Evolutionary conservation across 2,329 filamentous ascomycete species (phyloP), one percentile per base, ranked within the genome.

Genomic region (Colletotrichum sublineola): DNA sequence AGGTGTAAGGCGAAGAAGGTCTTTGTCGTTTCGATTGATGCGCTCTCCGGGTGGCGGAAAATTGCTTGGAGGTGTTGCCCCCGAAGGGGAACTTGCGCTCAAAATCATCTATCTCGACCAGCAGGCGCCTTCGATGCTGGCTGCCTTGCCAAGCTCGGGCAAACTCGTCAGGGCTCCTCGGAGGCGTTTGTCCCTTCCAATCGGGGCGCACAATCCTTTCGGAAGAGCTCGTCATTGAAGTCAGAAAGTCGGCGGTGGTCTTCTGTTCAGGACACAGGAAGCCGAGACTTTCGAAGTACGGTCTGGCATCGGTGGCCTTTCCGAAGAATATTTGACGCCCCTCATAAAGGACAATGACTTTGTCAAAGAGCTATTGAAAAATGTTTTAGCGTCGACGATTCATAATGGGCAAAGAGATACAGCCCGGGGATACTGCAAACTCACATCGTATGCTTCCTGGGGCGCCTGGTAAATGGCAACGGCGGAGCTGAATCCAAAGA

Each of bases 211-310:
- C 58, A 5, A 74, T 58, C 46, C 78, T 77, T 50, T 80, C 78
- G 4, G 78, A 55, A 18, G 56, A 74, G 33, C 76, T 79, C 1
- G 84, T 85, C 7, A 86, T 81, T 2, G 91, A 90, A 2, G 93
- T 94, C 62, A 94, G 81, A 81, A 94, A 94, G 78, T 94, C 93
- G 1, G 92, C 89, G 0, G 92, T 93, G 0, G 92, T 94, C 76
- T 91, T 83, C 48, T 83, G 79, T 5, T 83, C 81, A 2, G 82
- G 82, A 31, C 82, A 92, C 31, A 88, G 83, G 75, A 92, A 94
- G 0, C 92, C 92, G 69, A 94, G 84, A 24, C 86, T 81, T 70
- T 90, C 83, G 76, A 94, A 94, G 78, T 91, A 94, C n/a, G 84
- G 79, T 73, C 87, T 90, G 1, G 92, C 92, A 9, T 88, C 83